Conservation (phyloP, 2,329 filamentous ascomycete genomes). For the Diaporthe ampelina region DNA sequence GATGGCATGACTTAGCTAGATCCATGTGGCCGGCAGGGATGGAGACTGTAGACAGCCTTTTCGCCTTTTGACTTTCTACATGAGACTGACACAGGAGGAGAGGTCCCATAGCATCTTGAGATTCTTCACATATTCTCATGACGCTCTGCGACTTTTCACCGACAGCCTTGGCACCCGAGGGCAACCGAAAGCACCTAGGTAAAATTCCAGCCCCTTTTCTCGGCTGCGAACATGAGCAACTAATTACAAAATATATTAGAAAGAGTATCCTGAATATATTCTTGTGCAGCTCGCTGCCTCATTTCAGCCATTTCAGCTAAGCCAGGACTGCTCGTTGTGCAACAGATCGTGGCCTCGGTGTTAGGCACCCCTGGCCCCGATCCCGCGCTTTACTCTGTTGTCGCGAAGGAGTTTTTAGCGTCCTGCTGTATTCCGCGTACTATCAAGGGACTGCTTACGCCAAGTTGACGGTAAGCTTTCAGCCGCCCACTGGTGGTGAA, state of each 20-base stretch:
- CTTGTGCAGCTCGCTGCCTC: not conserved
- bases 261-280: too few relatives aligned
- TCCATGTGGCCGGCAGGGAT: too few relatives aligned
- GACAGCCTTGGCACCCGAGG: too few relatives aligned
- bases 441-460: constrained; percentile 20
- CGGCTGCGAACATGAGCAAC: not conserved
- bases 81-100: too few relatives aligned
- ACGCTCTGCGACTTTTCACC: too few relatives aligned
- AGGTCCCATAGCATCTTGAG: too few relatives aligned
- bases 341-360: too few relatives aligned
- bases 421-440: not conserved
- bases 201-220: not conserved
- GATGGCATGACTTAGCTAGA: too few relatives aligned
- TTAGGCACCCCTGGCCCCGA: not conserved
- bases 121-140: too few relatives aligned
- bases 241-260: not conserved
- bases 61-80: too few relatives aligned
- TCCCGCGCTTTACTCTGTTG: not conserved
- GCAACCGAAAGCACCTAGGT: not conserved
- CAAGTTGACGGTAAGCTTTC: not conserved
- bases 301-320: not conserved
- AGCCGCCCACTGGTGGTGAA: not conserved
- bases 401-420: constrained; percentile 4
- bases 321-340: not conserved
- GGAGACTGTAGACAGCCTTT: too few relatives aligned